phyloP scores from a whole-genome alignment of 2,329 filamentous ascomycete species.

The Sclerotinia borealis region DNA sequence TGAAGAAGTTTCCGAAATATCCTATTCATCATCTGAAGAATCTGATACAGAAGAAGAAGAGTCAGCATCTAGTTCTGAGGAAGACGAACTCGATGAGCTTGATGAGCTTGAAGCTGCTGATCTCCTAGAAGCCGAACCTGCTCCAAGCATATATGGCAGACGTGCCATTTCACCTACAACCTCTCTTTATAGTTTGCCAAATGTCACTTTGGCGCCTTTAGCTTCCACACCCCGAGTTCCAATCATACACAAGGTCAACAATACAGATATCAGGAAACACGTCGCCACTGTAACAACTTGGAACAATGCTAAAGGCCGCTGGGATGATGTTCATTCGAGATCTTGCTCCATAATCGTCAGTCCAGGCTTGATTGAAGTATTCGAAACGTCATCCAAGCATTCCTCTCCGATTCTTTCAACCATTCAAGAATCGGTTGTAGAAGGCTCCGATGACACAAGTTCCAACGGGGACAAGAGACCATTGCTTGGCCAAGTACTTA shows the following conservation, averaged over 20 bases:
- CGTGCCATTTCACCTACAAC: slow-evolving; percentile 8
- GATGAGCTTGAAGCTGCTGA: slow-evolving; percentile 11
- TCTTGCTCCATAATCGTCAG: slow-evolving; percentile 50
- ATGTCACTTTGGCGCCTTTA: slow-evolving; percentile 63
- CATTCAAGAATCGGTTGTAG: slow-evolving; percentile 11
- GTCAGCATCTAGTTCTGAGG: slow-evolving; percentile 11
- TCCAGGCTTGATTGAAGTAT: slow-evolving; percentile 54
- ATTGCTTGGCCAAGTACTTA: slow-evolving; percentile 72
- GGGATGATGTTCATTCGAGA: slow-evolving; percentile 51
- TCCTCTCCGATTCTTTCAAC: slow-evolving; percentile 5
- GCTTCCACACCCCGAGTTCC: slow-evolving; percentile 76
- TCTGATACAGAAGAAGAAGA: slow-evolving; percentile 13
- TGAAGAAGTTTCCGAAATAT: slow-evolving; percentile 58
- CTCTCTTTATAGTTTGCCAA: slow-evolving; percentile 13
- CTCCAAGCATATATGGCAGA: slow-evolving; percentile 11
- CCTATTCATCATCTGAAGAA: slow-evolving; percentile 56
- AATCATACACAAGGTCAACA: slow-evolving; percentile 34
- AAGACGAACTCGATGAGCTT: slow-evolving; percentile 7
- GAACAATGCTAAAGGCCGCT: slow-evolving; percentile 52
- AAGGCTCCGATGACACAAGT: slow-evolving; percentile 19
- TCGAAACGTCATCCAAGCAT: slow-evolving; percentile 37
- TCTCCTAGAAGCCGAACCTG: slow-evolving; percentile 5
- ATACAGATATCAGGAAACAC: slow-evolving; percentile 36
- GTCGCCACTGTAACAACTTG: slow-evolving; percentile 55
- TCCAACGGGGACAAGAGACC: slow-evolving; percentile 35